Conservation (phyloP, 2,329 filamentous ascomycete genomes). For the Pseudocercospora ulei region DNA sequence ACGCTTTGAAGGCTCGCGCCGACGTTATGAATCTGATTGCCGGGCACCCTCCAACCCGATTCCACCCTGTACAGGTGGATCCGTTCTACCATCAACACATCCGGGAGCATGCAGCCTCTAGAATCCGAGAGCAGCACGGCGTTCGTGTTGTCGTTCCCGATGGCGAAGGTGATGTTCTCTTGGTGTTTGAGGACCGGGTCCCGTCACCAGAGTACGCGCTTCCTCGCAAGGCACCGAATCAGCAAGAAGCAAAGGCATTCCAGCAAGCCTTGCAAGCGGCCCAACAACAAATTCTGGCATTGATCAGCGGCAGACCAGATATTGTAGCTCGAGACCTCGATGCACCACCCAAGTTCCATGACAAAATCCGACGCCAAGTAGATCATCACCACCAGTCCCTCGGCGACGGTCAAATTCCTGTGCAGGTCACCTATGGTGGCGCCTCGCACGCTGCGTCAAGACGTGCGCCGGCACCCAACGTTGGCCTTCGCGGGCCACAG, state of each 20-base stretch:
- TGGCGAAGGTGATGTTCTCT: slow-evolving; percentile 51
- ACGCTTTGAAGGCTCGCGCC: slow-evolving; percentile 61
- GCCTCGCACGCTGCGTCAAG: slow-evolving; percentile 40
- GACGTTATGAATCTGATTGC: slow-evolving; percentile 66
- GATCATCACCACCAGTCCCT: slow-evolving; percentile 47
- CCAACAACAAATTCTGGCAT: slow-evolving; percentile 46
- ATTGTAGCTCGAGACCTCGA: slow-evolving; percentile 48
- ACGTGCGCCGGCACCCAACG: slow-evolving; percentile 42
- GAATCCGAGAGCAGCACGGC: slow-evolving; percentile 58
- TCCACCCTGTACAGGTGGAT: slow-evolving; percentile 59
- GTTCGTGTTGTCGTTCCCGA: slow-evolving; percentile 66
- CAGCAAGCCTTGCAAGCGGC: slow-evolving; percentile 51
- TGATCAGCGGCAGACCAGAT: slow-evolving; percentile 47
- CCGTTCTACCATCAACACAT: slow-evolving; percentile 71
- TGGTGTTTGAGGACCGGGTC: slow-evolving; percentile 64
- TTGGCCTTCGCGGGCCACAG: slow-evolving; percentile 65
- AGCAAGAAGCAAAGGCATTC: slow-evolving; percentile 48
- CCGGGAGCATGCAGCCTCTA: slow-evolving; percentile 52
- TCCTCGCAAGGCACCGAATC: slow-evolving; percentile 48
- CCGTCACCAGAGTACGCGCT: slow-evolving; percentile 46
- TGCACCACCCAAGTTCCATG: slow-evolving; percentile 52
- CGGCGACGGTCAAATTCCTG: slow-evolving; percentile 46
- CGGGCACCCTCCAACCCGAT: slow-evolving; percentile 62
- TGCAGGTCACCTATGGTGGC: slow-evolving; percentile 47
- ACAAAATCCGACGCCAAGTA: slow-evolving; percentile 53